Conservation (phyloP, 768 basidiomycete genomes). For the Pholiota molesta region DNA sequence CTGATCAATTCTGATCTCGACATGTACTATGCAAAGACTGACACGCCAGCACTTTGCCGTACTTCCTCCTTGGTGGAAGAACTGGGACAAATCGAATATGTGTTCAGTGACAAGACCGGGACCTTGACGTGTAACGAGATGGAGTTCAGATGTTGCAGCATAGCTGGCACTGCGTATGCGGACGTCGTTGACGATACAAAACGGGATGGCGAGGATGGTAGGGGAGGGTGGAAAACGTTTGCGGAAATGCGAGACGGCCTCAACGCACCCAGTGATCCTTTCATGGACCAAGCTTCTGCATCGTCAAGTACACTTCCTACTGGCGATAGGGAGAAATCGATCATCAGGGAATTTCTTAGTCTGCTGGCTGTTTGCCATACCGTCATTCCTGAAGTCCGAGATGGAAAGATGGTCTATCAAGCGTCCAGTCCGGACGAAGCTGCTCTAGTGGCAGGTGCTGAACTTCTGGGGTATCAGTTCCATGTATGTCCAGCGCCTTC, state of each 20-base stretch:
- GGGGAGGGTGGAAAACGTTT: constrained; percentile 79
- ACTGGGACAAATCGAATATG: constrained; percentile 96
- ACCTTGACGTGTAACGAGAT: constrained; percentile 97
- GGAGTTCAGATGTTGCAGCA: constrained; percentile 92
- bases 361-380: constrained; percentile 96
- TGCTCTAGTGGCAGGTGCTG: constrained; percentile 92
- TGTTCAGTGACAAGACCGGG: constrained; percentile 94
- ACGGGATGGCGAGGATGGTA: constrained; percentile 60
- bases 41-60: constrained; percentile 96
- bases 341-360: constrained; percentile 73
- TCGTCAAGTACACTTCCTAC: constrained; percentile 29
- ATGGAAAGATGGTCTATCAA: constrained; percentile 92
- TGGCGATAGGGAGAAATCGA: constrained; percentile 48
- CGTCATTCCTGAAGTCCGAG: constrained; percentile 90
- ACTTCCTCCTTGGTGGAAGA: constrained; percentile 98
- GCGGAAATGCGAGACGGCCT: constrained; percentile 65
- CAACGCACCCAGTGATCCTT: constrained; percentile 59
- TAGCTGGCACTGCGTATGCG: constrained; percentile 88
- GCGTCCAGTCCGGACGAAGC: constrained; percentile 99
- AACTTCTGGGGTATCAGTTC: constrained; percentile 90
- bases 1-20: constrained; percentile 97
- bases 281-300: constrained; percentile 47
- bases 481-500: constrained; percentile 61
- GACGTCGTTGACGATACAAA: constrained; percentile 89
- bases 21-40: constrained; percentile 96